Evolutionary conservation across 352 stramenopile species (phyloP), one percentile per base, ranked within the genome.

Genomic region (Phytophthora fragariaefolia): DNA sequence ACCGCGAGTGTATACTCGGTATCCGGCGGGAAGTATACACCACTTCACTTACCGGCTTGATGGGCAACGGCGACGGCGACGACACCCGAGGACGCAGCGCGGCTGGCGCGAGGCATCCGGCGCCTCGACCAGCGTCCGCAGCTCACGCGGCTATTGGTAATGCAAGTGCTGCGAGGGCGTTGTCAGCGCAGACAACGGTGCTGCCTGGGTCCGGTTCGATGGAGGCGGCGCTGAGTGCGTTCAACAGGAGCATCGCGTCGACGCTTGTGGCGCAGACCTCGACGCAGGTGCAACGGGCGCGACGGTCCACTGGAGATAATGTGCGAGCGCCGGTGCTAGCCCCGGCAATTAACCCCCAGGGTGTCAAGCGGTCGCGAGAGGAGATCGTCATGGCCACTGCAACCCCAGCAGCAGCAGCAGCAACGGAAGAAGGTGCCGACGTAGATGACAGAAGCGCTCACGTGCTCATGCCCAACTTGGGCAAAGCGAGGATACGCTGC

Each of bases 401-500:
- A n/a, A n/a, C n/a, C n/a, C n/a, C n/a, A n/a, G n/a, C n/a, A n/a
- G 8, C 23, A 47, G 23, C 27, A 57, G 32, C n/a, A 20, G n/a
- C 27, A 52, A 17, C 27, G 13, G 17, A 49, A 4, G 26, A 32
- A 26, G 32, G 4, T 38, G 8, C 30, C 4, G 8, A 17, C 15
- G 30, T 17, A 17, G 30, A 50, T 4, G 46, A 51, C 47, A 42
- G 13, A 17, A 64, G 46, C 23, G 12, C 8, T 2, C 57, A 64
- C 26, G 23, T 64, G 1, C 26, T 57, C 17, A 49, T 64, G 46
- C 57, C 57, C 6, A 64, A 64, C 30, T 42, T 64, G 12, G 46
- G 57, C 2, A 28, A 24, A 30, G 30, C 45, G 17, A 34, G 18
- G 15, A 51, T 64, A n/a, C 46, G 51, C 34, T 65, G 58, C 24